Evolutionary conservation across 1,284 basidiomycete species (phyloP).

Genomic region (Wolfiporia cocos): DNA sequence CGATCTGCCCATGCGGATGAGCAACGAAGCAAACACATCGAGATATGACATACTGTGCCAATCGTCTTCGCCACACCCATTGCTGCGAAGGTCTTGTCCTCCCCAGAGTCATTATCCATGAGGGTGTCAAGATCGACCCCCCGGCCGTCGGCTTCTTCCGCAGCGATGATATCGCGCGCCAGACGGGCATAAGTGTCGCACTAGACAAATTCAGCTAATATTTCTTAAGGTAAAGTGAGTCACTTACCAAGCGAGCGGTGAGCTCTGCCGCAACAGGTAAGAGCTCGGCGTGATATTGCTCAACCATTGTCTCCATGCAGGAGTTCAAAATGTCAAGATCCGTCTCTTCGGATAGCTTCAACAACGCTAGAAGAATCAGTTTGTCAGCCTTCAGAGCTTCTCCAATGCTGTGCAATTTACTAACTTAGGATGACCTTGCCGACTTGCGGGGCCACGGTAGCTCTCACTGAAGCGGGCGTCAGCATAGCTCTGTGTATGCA

Average conservation of each 20-base stretch:
- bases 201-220: conserved; percentile 28
- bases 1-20: conserved; percentile 39
- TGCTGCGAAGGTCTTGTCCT: conserved; percentile 81
- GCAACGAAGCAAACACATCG: conserved; percentile 1
- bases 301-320: conserved; percentile 83
- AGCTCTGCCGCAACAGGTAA: conserved; percentile 84
- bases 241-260: conserved; percentile 67
- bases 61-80: conserved; percentile 85
- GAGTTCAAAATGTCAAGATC: conserved; percentile 83
- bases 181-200: conserved; percentile 81
- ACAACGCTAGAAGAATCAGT: conserved; percentile 46
- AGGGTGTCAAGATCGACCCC: conserved; percentile 45
- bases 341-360: conserved; percentile 86
- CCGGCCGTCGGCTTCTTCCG: conserved; percentile 42
- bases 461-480: conserved; percentile 44
- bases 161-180: conserved; percentile 56
- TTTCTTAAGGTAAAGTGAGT: not conserved
- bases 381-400: too few relatives aligned
- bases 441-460: conserved; percentile 72
- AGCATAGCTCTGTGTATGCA: not conserved
- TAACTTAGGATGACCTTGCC: conserved; percentile 83
- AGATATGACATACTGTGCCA: conserved; percentile 45
- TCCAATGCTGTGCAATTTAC: too few relatives aligned
- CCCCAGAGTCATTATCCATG: conserved; percentile 49
- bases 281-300: conserved; percentile 80